A percentile compares a stretch with the other conserved stretches of the same genome.
phyloP scores from a whole-genome alignment of 116 monocot genomes.

The Phalaenopsis hybrid region DNA sequence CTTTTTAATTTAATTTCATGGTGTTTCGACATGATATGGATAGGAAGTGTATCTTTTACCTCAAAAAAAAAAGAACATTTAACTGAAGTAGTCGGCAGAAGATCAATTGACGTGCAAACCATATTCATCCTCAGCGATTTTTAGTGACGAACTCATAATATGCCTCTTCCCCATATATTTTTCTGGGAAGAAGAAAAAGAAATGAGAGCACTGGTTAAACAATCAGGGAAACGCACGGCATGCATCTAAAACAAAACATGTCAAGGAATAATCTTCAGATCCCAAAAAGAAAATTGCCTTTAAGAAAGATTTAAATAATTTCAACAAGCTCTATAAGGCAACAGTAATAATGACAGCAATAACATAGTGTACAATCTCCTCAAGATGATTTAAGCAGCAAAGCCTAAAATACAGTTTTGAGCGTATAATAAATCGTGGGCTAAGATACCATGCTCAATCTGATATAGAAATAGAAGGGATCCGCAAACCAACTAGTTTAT shows the following conservation, averaged over 20 bases:
- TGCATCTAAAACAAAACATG: not conserved
- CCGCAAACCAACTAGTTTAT: not conserved
- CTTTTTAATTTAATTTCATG: not conserved
- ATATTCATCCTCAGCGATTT: not conserved
- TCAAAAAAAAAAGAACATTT: not conserved
- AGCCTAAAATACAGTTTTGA: not conserved
- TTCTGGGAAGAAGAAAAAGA: conserved; percentile 21
- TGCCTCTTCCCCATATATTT: conserved; percentile 38
- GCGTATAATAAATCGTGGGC: not conserved
- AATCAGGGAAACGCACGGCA: not conserved
- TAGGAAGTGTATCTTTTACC: conserved; percentile 2
- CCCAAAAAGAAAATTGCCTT: not conserved
- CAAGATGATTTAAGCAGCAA: not conserved
- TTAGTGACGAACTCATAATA: conserved; percentile 30
- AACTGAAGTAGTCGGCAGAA: not conserved
- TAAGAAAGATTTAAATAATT: not conserved
- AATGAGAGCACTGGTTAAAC: not conserved
- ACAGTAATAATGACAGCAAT: not conserved
- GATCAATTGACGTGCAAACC: not conserved
- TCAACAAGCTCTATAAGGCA: not conserved
- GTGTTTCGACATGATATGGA: not conserved
- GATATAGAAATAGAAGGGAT: not conserved
- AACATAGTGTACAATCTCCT: not conserved
- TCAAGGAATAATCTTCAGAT: not conserved
- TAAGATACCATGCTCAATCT: not conserved